Percentiles rank a stretch among this genome's conserved stretches.
phyloP scores from a whole-genome alignment of 345 rosid genomes.

The Brassica rapa region DNA sequence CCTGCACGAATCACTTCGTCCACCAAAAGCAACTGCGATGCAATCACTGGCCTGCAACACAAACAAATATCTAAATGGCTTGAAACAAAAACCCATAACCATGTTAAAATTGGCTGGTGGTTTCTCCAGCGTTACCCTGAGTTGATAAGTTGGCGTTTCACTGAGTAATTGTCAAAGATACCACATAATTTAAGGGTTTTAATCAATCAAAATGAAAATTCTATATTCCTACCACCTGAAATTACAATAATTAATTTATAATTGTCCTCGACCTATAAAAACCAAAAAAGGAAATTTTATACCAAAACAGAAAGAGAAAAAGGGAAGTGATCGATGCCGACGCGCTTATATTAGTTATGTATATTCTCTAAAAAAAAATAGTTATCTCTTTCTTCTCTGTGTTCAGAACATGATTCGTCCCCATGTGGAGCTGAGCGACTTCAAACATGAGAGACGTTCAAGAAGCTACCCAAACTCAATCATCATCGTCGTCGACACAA shows the following conservation, averaged over 20 bases:
- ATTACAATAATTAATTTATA: background rate
- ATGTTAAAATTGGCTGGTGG: background rate
- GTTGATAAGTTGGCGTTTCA: conserved; percentile 90
- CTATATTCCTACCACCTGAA: background rate
- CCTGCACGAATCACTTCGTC: conserved; percentile 99
- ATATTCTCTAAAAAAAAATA: background rate
- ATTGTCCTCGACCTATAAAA: background rate
- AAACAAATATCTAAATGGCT: background rate
- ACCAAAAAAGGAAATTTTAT: background rate
- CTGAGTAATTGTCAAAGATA: conserved; percentile 90
- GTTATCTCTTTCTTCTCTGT: background rate
- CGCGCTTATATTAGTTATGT: background rate
- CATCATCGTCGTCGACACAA: background rate
- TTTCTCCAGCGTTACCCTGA: conserved; percentile 62
- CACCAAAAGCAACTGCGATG: conserved; percentile 90
- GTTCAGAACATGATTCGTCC: background rate
- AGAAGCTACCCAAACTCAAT: background rate
- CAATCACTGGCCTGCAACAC: conserved; percentile 81
- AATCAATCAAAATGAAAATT: too few species aligned
- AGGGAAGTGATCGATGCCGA: background rate
- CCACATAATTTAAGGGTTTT: conserved; percentile 42
- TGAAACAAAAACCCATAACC: background rate
- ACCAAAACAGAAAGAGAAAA: background rate
- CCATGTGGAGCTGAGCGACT: background rate
- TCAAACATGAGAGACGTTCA: background rate